These are phyloP conservation scores for Vickermania ingenoplastis DNA, from an alignment of 208 protist genomes.

Conservation along the genomic window DNA sequence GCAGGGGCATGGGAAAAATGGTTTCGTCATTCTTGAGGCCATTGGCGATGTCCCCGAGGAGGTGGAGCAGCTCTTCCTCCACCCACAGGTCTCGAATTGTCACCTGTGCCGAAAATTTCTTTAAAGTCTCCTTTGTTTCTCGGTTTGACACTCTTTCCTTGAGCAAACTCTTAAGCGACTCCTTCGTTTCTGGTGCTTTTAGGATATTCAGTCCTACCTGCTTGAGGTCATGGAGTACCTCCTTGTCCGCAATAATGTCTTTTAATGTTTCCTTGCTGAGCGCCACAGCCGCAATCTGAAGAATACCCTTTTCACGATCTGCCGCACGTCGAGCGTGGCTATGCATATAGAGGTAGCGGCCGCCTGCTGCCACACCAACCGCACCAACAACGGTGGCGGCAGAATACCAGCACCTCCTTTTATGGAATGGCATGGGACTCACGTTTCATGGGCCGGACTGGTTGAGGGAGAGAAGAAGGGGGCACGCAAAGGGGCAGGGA, in stretches of 20 bases:
- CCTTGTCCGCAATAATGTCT: slow-evolving; percentile 36
- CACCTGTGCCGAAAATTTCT: slow-evolving; percentile 57
- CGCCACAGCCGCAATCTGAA: slow-evolving; percentile 61
- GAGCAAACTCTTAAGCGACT: slow-evolving; percentile 44
- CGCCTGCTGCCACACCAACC: slow-evolving; percentile 27
- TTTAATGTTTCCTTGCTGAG: slow-evolving; percentile 63
- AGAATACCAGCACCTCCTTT: background rate
- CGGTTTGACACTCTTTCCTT: slow-evolving; percentile 49
- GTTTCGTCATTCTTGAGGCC: slow-evolving; percentile 38
- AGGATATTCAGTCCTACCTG: slow-evolving; percentile 48
- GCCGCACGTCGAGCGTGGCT: slow-evolving; percentile 5
- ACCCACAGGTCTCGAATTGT: slow-evolving; percentile 77
- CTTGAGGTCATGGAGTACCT: slow-evolving; percentile 32
- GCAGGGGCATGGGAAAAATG: slow-evolving; percentile 39
- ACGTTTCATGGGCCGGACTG: background rate
- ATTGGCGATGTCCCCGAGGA: slow-evolving; percentile 36
- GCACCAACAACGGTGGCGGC: slow-evolving; percentile 11
- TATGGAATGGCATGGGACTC: background rate
- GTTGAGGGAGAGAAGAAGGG: background rate
- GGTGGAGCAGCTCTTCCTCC: slow-evolving; percentile 65
- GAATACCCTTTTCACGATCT: slow-evolving; percentile 28
- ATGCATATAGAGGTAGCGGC: slow-evolving; percentile 25
- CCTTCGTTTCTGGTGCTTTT: slow-evolving; percentile 33
- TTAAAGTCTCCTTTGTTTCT: slow-evolving; percentile 29
- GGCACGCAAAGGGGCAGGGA: no score